Evolutionary conservation across 108 stramenopile genomes (phyloP).

Genomic region (Cyclotella atomus): DNA sequence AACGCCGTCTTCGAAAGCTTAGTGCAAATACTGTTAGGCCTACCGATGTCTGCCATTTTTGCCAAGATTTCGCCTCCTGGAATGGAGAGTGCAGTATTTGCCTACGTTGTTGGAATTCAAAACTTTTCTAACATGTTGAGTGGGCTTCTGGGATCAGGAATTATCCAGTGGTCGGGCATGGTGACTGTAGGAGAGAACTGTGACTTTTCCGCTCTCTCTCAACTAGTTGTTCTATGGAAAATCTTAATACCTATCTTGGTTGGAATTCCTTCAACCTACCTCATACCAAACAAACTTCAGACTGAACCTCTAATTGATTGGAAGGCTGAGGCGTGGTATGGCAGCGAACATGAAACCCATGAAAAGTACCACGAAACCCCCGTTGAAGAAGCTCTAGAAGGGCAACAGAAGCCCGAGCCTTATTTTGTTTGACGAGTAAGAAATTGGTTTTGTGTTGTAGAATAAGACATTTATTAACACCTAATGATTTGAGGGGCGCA

Average conservation of each 20-base stretch:
- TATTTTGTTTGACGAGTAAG: slow-evolving; percentile 14
- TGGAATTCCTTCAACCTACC: slow-evolving; percentile 30
- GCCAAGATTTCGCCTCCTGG: slow-evolving; percentile 56
- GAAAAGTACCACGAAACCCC: not conserved
- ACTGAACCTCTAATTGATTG: slow-evolving; percentile 38
- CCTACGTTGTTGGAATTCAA: slow-evolving; percentile 48
- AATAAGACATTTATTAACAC: too few species aligned
- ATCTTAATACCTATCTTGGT: slow-evolving; percentile 30
- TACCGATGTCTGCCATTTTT: slow-evolving; percentile 37
- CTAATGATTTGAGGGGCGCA: too few species aligned
- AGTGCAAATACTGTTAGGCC: slow-evolving; percentile 19
- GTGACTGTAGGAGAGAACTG: slow-evolving; percentile 49
- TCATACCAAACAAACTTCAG: slow-evolving; percentile 37
- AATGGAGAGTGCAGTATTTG: slow-evolving; percentile 55
- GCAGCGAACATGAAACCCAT: slow-evolving; percentile 11
- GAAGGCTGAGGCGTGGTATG: slow-evolving; percentile 33
- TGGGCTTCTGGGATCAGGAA: slow-evolving; percentile 45
- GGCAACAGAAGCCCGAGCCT: not conserved
- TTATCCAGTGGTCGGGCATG: slow-evolving; percentile 52
- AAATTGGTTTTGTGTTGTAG: too few species aligned
- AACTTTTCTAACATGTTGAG: slow-evolving; percentile 49
- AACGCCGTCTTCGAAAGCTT: slow-evolving; percentile 51
- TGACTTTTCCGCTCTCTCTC: slow-evolving; percentile 31
- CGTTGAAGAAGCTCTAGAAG: too few species aligned
- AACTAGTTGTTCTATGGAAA: slow-evolving; percentile 42